Evolutionary conservation across 1,139 yeast species (phyloP), one percentile per base, ranked within the genome.

Genomic region (Candida tetrigidarum): DNA sequence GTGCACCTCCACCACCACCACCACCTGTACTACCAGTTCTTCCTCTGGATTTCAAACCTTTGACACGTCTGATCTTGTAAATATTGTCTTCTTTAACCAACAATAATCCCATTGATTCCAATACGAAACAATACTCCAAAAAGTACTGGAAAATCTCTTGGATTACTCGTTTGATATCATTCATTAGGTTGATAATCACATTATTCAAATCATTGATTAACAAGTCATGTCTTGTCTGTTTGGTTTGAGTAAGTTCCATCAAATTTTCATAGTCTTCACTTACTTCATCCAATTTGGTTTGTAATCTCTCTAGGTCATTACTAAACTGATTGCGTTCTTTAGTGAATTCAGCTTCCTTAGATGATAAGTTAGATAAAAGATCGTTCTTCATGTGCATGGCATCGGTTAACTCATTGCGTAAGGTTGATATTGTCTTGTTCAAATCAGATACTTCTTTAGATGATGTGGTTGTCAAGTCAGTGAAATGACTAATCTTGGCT

Each of bases 101-200:
- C 18, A 86, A 63, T 43, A 92, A 70, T 0, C 98, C 98, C 75
- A 91, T 83, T 2, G 87, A 77, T 57, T 89, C 96, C 43, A 92
- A 69, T 2, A 87, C 69, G 43, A 78, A 70, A 54, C 88, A 82
- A 43, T 80, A 74, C 33, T 84, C 78, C 18, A 66, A 50, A 44
- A 74, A 66, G 41, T 58, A 64, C 9, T 62, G 62, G 50, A 58
- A 66, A 41, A 61, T 58, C 18, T 51, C 49, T 4, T 54, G 55
- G 3, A 60, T 47, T 5, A 70, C 56, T 18, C 43, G 43, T 37
- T 55, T 57, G 2, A 68, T 43, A 30, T 54, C 56, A 7, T 37
- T 30, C 33, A 66, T 52, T 25, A 72, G 55, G 3, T 47, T 48
- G 7, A 46, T 45, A 1, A 68, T 55, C 0, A 64, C 50, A 2